Conservation (phyloP, 2,329 filamentous ascomycete genomes). For the Ophiostoma tasmaniense region DNA sequence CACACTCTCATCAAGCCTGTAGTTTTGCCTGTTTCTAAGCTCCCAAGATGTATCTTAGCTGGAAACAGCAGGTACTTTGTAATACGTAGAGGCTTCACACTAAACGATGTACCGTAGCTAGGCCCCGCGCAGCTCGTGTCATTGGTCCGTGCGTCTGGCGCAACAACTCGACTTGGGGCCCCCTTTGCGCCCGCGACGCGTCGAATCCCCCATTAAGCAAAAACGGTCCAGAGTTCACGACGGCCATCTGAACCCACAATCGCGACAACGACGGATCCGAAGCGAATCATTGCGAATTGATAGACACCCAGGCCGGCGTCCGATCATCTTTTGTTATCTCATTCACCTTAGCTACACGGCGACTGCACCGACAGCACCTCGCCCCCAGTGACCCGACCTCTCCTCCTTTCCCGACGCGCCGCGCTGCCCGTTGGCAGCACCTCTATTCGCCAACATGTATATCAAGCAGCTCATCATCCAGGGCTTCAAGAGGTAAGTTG, state of each 20-base stretch:
- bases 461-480: slow-evolving; percentile 99
- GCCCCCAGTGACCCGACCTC: neutral
- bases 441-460: slow-evolving; percentile 60
- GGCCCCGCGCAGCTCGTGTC: slow-evolving; percentile 16
- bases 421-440: slow-evolving; percentile 25
- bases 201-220: slow-evolving; percentile 18
- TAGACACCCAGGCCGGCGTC: slow-evolving; percentile 8
- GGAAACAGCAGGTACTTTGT: neutral
- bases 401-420: slow-evolving; percentile 12
- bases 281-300: neutral
- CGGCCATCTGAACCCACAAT: slow-evolving; percentile 14
- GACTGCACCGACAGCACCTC: neutral
- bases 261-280: slow-evolving; percentile 17
- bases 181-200: slow-evolving; percentile 20
- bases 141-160: slow-evolving; percentile 17
- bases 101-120: neutral
- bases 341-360: neutral
- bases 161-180: slow-evolving; percentile 7
- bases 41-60: neutral
- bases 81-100: neutral
- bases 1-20: neutral
- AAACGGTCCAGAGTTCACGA: slow-evolving; percentile 2
- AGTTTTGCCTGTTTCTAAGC: neutral
- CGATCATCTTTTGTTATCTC: neutral
- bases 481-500: slow-evolving; percentile 88